Evolutionary conservation across 345 rosid genomes (phyloP).

Genomic region (Salix udensis): DNA sequence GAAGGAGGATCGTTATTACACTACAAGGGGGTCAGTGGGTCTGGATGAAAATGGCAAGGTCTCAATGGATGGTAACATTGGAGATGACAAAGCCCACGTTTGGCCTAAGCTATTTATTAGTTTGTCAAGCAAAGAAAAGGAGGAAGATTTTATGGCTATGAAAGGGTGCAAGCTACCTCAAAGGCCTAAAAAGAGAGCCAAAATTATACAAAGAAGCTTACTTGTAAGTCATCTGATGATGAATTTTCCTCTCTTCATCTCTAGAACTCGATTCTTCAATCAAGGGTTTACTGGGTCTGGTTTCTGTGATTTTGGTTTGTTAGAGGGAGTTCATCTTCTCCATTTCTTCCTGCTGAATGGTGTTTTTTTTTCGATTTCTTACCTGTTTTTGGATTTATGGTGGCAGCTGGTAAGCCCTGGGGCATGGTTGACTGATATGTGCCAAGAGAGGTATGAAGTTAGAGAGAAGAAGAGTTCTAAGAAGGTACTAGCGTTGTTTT

Average conservation of each 20-base stretch:
- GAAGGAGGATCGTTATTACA: conserved; percentile 62
- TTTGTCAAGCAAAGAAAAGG: conserved; percentile 72
- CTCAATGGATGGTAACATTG: conserved; percentile 34
- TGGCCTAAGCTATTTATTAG: conserved; percentile 62
- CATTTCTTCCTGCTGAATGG: background rate
- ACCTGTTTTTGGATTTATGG: conserved; percentile 11
- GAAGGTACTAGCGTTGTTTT: conserved; percentile 40
- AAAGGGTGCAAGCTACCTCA: conserved; percentile 77
- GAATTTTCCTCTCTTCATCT: background rate
- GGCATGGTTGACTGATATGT: conserved; percentile 77
- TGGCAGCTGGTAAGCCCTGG: conserved; percentile 70
- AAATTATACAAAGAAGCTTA: conserved; percentile 58
- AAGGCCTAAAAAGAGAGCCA: conserved; percentile 74
- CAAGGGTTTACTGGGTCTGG: background rate
- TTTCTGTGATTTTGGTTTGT: conserved; percentile 13
- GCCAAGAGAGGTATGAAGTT: conserved; percentile 76
- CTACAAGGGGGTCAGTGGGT: conserved; percentile 50
- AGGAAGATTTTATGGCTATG: conserved; percentile 75
- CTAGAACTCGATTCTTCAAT: background rate
- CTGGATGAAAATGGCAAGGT: conserved; percentile 48
- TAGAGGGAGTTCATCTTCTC: background rate
- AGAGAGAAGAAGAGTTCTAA: conserved; percentile 70
- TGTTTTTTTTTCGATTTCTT: background rate
- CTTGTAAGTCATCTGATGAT: conserved; percentile 39
- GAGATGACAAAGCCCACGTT: conserved; percentile 41